These are phyloP conservation scores for Leishmania amazonensis DNA, from an alignment of 208 protist genomes.

Conservation along the genomic window DNA sequence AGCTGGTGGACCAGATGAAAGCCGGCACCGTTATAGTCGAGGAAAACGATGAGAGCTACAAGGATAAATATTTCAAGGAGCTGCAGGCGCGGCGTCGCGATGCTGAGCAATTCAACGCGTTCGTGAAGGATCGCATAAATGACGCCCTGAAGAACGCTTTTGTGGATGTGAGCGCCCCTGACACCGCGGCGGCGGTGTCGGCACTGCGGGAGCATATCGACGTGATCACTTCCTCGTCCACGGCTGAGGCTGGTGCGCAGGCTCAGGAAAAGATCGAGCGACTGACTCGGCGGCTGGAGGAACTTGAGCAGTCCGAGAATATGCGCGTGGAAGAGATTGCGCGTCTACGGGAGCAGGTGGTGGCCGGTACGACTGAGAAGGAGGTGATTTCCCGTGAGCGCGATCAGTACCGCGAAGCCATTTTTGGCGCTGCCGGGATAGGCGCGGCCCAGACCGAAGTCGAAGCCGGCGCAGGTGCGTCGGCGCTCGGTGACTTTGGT, in stretches of 20 bases:
- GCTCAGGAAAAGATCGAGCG: slow-evolving; percentile 36
- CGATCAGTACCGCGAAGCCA: slow-evolving; percentile 76
- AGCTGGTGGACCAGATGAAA: slow-evolving; percentile 89
- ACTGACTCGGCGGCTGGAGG: slow-evolving; percentile 55
- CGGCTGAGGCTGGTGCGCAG: slow-evolving; percentile 23
- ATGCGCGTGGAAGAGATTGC: slow-evolving; percentile 45
- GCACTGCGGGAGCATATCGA: slow-evolving; percentile 72
- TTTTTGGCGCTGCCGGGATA: slow-evolving; percentile 52
- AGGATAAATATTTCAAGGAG: slow-evolving; percentile 79
- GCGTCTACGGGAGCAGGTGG: slow-evolving; percentile 62
- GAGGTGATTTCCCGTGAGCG: slow-evolving; percentile 71
- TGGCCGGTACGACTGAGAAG: slow-evolving; percentile 48
- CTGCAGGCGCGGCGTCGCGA: slow-evolving; percentile 63
- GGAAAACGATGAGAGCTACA: slow-evolving; percentile 69
- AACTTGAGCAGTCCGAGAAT: slow-evolving; percentile 70
- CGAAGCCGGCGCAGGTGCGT: background rate
- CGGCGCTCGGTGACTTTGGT: slow-evolving; percentile 12
- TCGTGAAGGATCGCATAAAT: slow-evolving; percentile 75
- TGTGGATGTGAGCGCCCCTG: slow-evolving; percentile 36
- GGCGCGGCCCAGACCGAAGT: slow-evolving; percentile 8
- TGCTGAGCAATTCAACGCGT: slow-evolving; percentile 77
- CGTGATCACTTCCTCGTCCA: slow-evolving; percentile 35
- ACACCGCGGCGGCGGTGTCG: slow-evolving; percentile 49
- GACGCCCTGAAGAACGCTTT: slow-evolving; percentile 63
- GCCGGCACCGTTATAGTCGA: slow-evolving; percentile 59